Evolutionary conservation across 768 basidiomycete species (phyloP), one percentile per base, ranked within the genome.

Genomic region (Paxillus rubicundulus): DNA sequence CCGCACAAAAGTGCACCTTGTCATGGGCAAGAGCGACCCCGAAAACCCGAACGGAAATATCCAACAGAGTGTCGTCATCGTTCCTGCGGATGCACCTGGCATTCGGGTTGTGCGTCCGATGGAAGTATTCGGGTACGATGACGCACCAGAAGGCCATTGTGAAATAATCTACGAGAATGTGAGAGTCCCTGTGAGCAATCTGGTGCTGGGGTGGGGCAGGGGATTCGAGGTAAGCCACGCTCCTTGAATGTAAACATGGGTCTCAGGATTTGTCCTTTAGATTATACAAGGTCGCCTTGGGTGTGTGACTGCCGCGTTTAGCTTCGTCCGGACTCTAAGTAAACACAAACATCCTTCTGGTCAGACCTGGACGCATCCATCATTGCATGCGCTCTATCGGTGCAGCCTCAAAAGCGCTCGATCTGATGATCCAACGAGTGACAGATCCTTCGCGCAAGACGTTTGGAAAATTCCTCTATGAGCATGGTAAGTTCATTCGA

Each of bases 341-440:
- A 45, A 34, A 47, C 41, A 44, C 5, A 13, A 14, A 58, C 37
- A 43, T 40, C 20, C 7, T 34, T 42, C 30, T 37, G 45, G 43
- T 60, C 37, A 92, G 92, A 38, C 94, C 94, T 46, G 94, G 94
- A n/a, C 87, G 94, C 50, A 89, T 96, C 61, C 94, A 96, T 63
- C 92, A 95, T 66, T 97, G 96, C 77, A 99, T 99, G 97, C 85
- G 97, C 36, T 89, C 92, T 8, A 91, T 99, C 52, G 97, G 97
- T 18, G 81, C 81, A 18, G 97, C 97, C 1, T 83, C 87, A 54
- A 78, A 81, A 20, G 88, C 96, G 3, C 74, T 98, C 51, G 92
- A 97, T 63, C 72, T 89, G 45, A 85, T 98, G 83, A 78, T 99
- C 41, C 82, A 86, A 61, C 84, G 97, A 9, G 92, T 95, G 20